Conservation (phyloP, 2,329 filamentous ascomycete genomes). For the Saccharata proteae region DNA sequence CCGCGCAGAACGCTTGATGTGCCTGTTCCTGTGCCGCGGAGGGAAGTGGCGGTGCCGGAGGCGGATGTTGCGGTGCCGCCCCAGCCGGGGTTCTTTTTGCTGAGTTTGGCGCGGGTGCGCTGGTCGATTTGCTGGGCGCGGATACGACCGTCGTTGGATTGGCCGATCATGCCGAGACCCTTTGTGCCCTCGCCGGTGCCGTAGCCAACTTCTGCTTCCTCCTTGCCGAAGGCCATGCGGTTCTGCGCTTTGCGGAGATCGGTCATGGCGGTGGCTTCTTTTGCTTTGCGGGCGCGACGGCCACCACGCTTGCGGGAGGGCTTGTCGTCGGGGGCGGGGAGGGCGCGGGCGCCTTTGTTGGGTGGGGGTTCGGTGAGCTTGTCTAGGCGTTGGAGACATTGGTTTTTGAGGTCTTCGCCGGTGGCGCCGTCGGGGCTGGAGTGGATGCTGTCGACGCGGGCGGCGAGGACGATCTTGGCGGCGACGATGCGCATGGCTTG, state of each 20-base stretch:
- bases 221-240: conserved; percentile 87
- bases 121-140: conserved; percentile 83
- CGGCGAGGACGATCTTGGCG: conserved; percentile 86
- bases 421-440: conserved; percentile 69
- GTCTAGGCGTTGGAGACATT: conserved; percentile 75
- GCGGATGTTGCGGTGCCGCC: conserved; percentile 47
- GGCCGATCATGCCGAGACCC: conserved; percentile 91
- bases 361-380: conserved; percentile 86
- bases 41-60: conserved; percentile 47
- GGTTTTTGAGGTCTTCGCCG: conserved; percentile 68
- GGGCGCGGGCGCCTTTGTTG: conserved; percentile 74
- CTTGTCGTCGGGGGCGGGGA: conserved; percentile 92
- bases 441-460: conserved; percentile 78
- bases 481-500: conserved; percentile 93
- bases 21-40: conserved; percentile 61
- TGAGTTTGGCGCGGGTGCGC: conserved; percentile 82
- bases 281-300: conserved; percentile 78
- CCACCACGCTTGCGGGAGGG: conserved; percentile 87
- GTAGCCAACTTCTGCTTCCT: conserved; percentile 88
- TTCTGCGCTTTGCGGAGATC: conserved; percentile 94
- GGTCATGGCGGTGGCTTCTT: conserved; percentile 94
- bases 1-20: conserved; percentile 60
- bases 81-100: conserved; percentile 94
- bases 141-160: conserved; percentile 76
- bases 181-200: conserved; percentile 73